Evolutionary conservation across 768 basidiomycete species (phyloP), one percentile per base, ranked within the genome.

Genomic region (Candolleomyces eurysporus): DNA sequence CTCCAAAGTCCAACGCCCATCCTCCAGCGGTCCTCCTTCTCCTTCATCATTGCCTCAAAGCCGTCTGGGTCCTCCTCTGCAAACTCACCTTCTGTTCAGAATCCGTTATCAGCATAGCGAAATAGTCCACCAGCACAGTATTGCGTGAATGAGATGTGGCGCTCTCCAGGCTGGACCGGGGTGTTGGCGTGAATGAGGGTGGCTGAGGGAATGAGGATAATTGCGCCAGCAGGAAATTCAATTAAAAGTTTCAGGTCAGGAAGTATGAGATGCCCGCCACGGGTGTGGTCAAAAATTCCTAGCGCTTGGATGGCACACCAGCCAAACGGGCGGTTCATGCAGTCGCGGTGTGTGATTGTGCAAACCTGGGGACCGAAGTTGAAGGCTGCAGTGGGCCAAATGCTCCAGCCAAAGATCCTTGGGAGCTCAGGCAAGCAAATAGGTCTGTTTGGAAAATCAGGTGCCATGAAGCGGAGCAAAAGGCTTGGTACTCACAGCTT

Each of bases 331-430:
- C 26, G 4, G 26, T 26, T 26, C 26, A 26, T 26, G 26, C 8
- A 32, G 30, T 59, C 58, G 11, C 48, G 26, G 48, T 59, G 58
- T 8, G 11, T 9, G 13, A 8, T 2, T 22, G 43, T 52, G 21
- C n/a, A 39, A 6, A 48, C 57, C 19, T 45, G 48, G 32, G 61
- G 61, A 14, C 39, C 40, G 19, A 59, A 59, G 39, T 59, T 58
- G 40, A 58, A 51, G 10, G 48, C n/a, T 9, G 46, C 59, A 30
- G 30, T 13, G 17, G 46, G 5, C 50, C 14, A 40, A n/a, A 51
- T 26, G 16, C 11, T 45, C 43, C n/a, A 4, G 26, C n/a, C 2
- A 26, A 26, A 26, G 26, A 26, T 26, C 26, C 26, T 26, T 26
- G 26, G 26, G 26, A 26, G 26, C 26, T 26, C 26, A 26, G 26